Percentiles rank a stretch among this genome's conserved stretches.
Conservation (phyloP, 495 filamentous ascomycete species). For the Neurospora pannonica region DNA sequence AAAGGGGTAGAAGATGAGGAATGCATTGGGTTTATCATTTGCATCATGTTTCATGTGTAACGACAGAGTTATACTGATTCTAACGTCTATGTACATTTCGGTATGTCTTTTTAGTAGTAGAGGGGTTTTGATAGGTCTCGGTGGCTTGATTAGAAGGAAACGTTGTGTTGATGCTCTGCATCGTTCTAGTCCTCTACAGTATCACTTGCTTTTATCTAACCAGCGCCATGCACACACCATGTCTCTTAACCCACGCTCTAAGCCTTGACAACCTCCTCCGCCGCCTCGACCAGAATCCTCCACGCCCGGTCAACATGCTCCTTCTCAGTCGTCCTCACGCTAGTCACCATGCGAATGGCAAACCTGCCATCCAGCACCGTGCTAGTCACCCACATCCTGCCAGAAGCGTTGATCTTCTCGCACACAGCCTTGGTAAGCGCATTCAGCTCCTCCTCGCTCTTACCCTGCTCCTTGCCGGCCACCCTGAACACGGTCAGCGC, state of each 20-base stretch:
- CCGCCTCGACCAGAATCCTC: constrained; percentile 60
- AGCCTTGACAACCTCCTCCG: constrained; percentile 43
- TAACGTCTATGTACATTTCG: neutral
- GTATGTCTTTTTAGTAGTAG: too few relatives aligned
- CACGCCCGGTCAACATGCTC: constrained; percentile 66
- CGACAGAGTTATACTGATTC: neutral
- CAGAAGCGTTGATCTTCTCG: constrained; percentile 62
- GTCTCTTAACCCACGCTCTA: constrained; percentile 2
- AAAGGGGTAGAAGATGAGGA: neutral
- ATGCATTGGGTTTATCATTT: neutral
- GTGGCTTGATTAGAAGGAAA: neutral
- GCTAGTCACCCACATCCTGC: constrained; percentile 78
- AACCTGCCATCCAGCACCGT: constrained; percentile 67
- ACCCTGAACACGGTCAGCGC: constrained; percentile 70
- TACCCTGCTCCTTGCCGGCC: constrained; percentile 15
- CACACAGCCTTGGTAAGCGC: constrained; percentile 66
- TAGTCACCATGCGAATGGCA: constrained; percentile 72
- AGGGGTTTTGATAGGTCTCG: neutral
- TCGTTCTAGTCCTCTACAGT: neutral
- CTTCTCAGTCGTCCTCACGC: constrained; percentile 56
- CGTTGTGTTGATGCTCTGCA: neutral
- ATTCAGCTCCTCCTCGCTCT: constrained; percentile 47
- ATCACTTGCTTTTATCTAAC: neutral
- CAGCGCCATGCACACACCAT: neutral
- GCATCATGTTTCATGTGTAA: neutral